Evolutionary conservation across 2,329 filamentous ascomycete genomes (phyloP).

Genomic region (Eutypa lata): DNA sequence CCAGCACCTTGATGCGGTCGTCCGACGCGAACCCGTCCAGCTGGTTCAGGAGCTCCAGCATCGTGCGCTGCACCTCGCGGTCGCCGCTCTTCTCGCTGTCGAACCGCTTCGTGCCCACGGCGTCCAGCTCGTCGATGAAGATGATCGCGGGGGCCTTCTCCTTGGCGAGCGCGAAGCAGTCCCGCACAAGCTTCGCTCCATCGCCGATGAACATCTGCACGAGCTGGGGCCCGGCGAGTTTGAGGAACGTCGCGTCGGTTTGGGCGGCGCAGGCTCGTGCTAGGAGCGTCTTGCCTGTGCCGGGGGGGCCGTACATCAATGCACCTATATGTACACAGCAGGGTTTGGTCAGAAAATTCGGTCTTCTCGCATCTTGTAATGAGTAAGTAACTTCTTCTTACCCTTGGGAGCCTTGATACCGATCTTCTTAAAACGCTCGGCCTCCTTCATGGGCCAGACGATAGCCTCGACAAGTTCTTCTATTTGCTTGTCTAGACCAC

Average conservation of each 20-base stretch:
- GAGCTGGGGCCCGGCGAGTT: slow-evolving; percentile 93
- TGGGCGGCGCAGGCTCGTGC: slow-evolving; percentile 95
- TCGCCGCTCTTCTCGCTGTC: slow-evolving; percentile 98
- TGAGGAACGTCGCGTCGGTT: slow-evolving; percentile 97
- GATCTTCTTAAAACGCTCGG: slow-evolving; percentile 98
- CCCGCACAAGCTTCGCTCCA: slow-evolving; percentile 93
- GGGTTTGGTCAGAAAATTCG: too few relatives aligned
- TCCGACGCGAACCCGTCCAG: slow-evolving; percentile 96
- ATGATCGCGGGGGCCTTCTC: slow-evolving; percentile 99
- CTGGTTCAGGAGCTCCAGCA: slow-evolving; percentile 98
- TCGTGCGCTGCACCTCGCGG: slow-evolving; percentile 95
- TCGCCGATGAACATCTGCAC: slow-evolving; percentile 99
- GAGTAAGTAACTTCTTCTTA: too few relatives aligned
- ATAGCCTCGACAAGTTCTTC: slow-evolving; percentile 98
- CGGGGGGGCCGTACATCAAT: slow-evolving; percentile 94
- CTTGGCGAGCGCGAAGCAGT: slow-evolving; percentile 96
- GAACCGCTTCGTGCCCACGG: slow-evolving; percentile 98
- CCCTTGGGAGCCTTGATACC: slow-evolving; percentile 99
- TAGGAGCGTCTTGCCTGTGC: slow-evolving; percentile 86
- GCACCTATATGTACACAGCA: too few relatives aligned
- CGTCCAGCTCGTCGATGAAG: slow-evolving; percentile 98
- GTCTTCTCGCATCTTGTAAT: too few relatives aligned
- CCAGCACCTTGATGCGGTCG: slow-evolving; percentile 93
- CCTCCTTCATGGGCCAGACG: slow-evolving; percentile 99
- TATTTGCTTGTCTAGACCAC: slow-evolving; percentile 97